Evolutionary conservation across 805 yeast species (phyloP), one percentile per base, ranked within the genome.

Genomic region (Yamadazyma paraphyllophila): DNA sequence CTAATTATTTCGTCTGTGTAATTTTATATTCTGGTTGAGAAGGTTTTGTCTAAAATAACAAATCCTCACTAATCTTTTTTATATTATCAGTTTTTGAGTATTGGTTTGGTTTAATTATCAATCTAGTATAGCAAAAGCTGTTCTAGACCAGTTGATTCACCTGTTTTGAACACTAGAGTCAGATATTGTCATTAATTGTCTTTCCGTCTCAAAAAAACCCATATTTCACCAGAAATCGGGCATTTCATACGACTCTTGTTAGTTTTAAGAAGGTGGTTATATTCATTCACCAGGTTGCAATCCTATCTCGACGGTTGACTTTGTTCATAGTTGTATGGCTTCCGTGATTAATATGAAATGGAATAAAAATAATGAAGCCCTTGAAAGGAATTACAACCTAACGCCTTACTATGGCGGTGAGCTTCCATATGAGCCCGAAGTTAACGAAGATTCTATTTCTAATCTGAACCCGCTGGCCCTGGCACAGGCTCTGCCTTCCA

Each of bases 321-420:
- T 20, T 20, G 24, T 20, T 20, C 24, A 20, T 20, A 20, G 24
- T 20, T 20, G 17, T 20, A 20, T 36, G 39, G 29, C 24, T 10
- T 25, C 32, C 13, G 20, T 37, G 31, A 26, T 20, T 37, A 37
- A 25, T 13, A 37, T 37, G 40, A 37, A 37, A 37, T 37, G 40
- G 40, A 37, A 25, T 14, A 37, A 37, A 37, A 37, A 37, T 37
- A 32, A 32, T 32, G 40, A 37, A 37, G 10, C 31, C 40, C 40
- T 37, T 14, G 40, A 37, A 14, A 37, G 40, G 40, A 37, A 37
- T 26, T 37, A 37, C 26, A 37, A 11, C n/a, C 25, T 37, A 29
- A 29, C 31, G 40, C 26, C 40, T 9, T 37, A 37, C 20, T 26
- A 37, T 26, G 29, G 15, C 12, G 12, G 11, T 9, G 40, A 37